Conservation (phyloP, 2,329 filamentous ascomycete genomes). For the Westerdykella ornata region DNA sequence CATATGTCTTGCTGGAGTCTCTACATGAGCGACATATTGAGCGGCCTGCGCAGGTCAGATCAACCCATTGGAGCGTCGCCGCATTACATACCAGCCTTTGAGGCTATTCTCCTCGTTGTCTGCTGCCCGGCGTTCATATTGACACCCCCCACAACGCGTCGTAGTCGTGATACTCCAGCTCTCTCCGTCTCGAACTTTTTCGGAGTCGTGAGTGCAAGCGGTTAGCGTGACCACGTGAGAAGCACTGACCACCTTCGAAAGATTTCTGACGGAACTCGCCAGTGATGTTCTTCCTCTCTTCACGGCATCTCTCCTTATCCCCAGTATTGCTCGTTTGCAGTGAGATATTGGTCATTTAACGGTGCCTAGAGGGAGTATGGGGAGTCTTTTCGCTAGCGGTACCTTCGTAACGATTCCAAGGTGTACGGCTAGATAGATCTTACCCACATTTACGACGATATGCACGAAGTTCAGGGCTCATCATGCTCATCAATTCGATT, state of each 20-base stretch:
- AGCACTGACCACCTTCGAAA: conserved; percentile 15
- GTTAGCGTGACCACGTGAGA: conserved; percentile 19
- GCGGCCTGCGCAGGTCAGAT: conserved; percentile 33
- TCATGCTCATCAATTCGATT: no score
- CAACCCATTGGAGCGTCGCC: conserved; percentile 4
- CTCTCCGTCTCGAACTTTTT: conserved; percentile 23
- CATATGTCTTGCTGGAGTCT: conserved; percentile 33
- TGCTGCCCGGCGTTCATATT: conserved; percentile 42
- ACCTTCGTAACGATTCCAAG: conserved; percentile 66
- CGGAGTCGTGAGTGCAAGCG: conserved; percentile 26
- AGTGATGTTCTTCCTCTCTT: conserved; percentile 39
- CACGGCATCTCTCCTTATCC: conserved; percentile 84
- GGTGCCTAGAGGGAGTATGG: conserved; percentile 73
- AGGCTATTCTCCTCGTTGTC: conserved; percentile 41
- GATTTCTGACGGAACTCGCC: conserved; percentile 10
- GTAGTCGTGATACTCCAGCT: conserved; percentile 5
- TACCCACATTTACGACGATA: conserved; percentile 59
- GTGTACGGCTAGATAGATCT: conserved; percentile 95
- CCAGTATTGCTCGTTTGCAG: conserved; percentile 65
- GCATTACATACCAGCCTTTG: conserved; percentile 34
- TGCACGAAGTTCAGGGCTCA: no score
- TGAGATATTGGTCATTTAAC: conserved; percentile 73
- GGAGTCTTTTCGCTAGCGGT: conserved; percentile 98
- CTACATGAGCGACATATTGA: conserved; percentile 44
- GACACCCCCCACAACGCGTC: conserved; percentile 12